These are phyloP conservation scores for Bipolaris oryzae DNA, from an alignment of 2,329 filamentous ascomycete genomes.

Conservation along the genomic window DNA sequence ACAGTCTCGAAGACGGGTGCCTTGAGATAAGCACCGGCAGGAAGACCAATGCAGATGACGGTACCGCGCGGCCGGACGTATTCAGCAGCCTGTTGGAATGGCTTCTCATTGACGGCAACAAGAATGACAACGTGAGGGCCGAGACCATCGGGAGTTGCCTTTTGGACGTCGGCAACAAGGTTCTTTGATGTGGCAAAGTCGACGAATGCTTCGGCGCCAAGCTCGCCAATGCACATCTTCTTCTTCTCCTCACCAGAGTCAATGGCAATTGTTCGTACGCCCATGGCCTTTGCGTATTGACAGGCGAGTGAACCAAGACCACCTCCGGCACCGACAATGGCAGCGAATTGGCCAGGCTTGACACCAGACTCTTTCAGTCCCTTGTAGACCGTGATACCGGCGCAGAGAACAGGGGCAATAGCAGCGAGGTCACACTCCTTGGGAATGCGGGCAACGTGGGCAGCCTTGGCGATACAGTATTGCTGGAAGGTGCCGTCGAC, in stretches of 20 bases:
- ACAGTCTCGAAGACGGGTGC: constrained; percentile 91
- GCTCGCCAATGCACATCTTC: constrained; percentile 66
- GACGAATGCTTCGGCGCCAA: constrained; percentile 76
- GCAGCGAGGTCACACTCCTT: constrained; percentile 77
- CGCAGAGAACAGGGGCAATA: constrained; percentile 80
- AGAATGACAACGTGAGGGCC: constrained; percentile 88
- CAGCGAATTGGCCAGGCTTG: constrained; percentile 76
- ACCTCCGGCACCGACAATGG: constrained; percentile 85
- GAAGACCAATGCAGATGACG: constrained; percentile 88
- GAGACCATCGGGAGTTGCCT: constrained; percentile 76
- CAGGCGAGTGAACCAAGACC: constrained; percentile 79
- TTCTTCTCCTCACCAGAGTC: constrained; percentile 84
- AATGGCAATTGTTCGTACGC: constrained; percentile 78
- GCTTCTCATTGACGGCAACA: constrained; percentile 85
- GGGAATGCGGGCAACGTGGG: constrained; percentile 81
- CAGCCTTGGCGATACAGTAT: constrained; percentile 85
- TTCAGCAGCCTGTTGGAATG: constrained; percentile 90
- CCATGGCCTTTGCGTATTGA: constrained; percentile 93
- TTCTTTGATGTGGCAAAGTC: constrained; percentile 81
- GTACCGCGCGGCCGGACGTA: constrained; percentile 84
- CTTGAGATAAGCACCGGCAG: constrained; percentile 74
- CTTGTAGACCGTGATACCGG: constrained; percentile 88
- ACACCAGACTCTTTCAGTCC: constrained; percentile 84
- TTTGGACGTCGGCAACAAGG: constrained; percentile 83
- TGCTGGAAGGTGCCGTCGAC: constrained; percentile 94